Base-by-base conservation (phyloP, 106 monocot species). In the Posidonia australis region DNA sequence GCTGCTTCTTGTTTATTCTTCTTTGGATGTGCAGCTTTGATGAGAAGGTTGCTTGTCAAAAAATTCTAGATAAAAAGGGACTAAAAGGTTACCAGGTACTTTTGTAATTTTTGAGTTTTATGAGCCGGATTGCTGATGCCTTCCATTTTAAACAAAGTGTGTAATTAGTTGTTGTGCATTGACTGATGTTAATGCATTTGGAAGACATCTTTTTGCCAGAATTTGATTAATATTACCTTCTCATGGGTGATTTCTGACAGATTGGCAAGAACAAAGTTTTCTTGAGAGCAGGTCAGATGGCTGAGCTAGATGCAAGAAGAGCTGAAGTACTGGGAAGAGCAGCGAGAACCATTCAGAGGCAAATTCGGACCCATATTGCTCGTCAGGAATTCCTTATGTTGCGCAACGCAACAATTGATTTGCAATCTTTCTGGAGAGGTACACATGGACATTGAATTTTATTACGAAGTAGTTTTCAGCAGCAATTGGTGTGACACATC, bases 251-350 rank as follows among this genome's bases (percentile, higher is more conserved):
- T 44, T 7, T 36, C 65, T 75, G 43, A 60, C 79, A 92, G 91
- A 81, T 92, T 55, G 91, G 91, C 24, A 87, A 87, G 69, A 82
- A 17, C 54, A 92, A 92, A 74, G 84, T 92, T 16, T 87, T 92
- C 76, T 63, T 92, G 55, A 83, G 91, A 92, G 91, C 91, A 65
- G 91, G 91, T 25, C 91, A 92, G 77, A 92, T 92, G 91, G 91
- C 91, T 67, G 87, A 92, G 70, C 51, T 92, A 42, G 91, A 92
- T 84, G 81, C 91, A 30, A 81, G 82, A 61, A 83, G 91, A 83
- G 72, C 83, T 54, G 91, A 87, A 58, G 84, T 87, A 49, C 69
- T 87, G 44, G 84, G 81, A 75, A 76, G 65, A 81, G 86, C 91
- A 48, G 91, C 91, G 4, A 74, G 79, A 67, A 81, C 51, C 13